Base-by-base conservation (phyloP, 345 rosid species). In the Eucalyptus rudis region DNA sequence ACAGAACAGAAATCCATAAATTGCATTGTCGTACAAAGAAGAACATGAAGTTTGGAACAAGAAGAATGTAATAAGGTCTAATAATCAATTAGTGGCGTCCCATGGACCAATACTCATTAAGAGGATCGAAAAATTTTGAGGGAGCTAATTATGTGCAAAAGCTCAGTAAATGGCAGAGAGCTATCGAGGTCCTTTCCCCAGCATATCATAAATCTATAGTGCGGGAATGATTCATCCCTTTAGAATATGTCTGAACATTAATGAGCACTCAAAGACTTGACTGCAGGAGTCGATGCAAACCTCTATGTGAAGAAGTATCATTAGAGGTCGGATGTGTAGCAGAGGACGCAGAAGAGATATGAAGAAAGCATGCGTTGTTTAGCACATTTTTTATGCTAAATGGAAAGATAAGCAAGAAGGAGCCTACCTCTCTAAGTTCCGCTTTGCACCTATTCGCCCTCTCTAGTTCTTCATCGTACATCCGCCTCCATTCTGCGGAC, bases 401-500 rank as follows among this genome's bases (percentile, higher is more conserved):
- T 14, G 43, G 45, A n/a, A 43, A 25, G 71, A 25, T 45, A 9
- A 50, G 40, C 43, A 80, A 58, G 49, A 86, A 45, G 17, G 20
- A 36, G 83, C 79, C 86, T 40, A 96, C 98, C 99, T 93, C 89
- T 40, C 90, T 87, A 27, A 96, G 90, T 89, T 96, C 95, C 71
- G 87, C 90, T 59, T 92, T 92, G 90, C 99, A 97, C 86, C 89
- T 94, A 27, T 93, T 93, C 87, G 94, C 94, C 92, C 92, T 95
- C 89, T 93, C 96, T 11, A 91, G 91, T 90, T 98, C 96, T 49
- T 54, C 89, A 86, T 96, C 99, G 90, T 93, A 98, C 90, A 91
- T 94, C 93, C 91, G 88, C 86, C 99, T 92, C 99, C 99, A 98
- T 52, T 95, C 99, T 5, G 99, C 98, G 87, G 99, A 95, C 91